phyloP scores from a whole-genome alignment of 495 filamentous ascomycete genomes.

The Annulohypoxylon nitens region DNA sequence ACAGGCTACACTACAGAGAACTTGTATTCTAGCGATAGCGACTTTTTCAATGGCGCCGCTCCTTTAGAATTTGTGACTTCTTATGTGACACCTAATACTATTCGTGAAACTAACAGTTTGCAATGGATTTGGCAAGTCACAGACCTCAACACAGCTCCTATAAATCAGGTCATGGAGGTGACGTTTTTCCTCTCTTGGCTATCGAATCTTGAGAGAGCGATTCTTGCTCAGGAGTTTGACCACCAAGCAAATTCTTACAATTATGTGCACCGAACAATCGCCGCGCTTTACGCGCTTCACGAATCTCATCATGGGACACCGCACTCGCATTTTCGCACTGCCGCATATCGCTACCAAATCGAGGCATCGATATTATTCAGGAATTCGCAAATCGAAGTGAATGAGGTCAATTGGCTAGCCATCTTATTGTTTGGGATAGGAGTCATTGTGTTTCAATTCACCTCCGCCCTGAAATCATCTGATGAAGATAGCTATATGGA shows the following conservation, averaged over 20 bases:
- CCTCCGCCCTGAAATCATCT: conserved; percentile 12
- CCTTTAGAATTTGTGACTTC: too few species aligned
- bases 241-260: conserved; percentile 26
- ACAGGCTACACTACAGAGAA: neutral
- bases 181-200: conserved; percentile 29
- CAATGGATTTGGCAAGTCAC: neutral
- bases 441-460: conserved; percentile 47
- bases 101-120: neutral
- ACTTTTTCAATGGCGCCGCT: neutral
- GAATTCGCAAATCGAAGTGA: conserved; percentile 30
- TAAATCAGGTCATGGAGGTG: conserved; percentile 25
- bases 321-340: conserved; percentile 16
- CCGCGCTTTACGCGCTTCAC: conserved; percentile 32
- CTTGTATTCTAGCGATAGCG: neutral
- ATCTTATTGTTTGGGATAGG: conserved; percentile 44
- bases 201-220: neutral
- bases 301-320: conserved; percentile 20
- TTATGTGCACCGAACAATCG: conserved; percentile 29
- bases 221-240: conserved; percentile 17
- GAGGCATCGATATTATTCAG: conserved; percentile 41
- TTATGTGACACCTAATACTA: neutral
- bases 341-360: conserved; percentile 39
- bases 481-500: conserved; percentile 35
- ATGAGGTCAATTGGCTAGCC: conserved; percentile 44
- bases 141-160: neutral